Percentiles rank a stretch among this genome's conserved stretches.
Evolutionary conservation across 1,284 basidiomycete species (phyloP).

Genomic region (Ustilago shanxiensis): DNA sequence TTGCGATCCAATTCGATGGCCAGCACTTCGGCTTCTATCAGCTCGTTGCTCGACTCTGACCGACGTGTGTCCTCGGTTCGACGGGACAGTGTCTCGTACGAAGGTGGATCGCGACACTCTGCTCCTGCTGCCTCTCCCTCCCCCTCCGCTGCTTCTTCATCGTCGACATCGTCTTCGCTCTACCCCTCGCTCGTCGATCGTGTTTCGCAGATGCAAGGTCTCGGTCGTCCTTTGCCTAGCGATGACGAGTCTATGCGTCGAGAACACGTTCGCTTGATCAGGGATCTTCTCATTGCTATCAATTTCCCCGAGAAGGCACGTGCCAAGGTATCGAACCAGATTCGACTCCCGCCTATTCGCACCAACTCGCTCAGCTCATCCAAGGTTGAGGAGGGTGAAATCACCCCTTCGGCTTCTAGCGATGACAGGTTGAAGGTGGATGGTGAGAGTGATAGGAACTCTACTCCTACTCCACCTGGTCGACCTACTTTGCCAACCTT

Average conservation of each 20-base stretch:
- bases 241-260: slow-evolving; percentile 33
- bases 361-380: slow-evolving; percentile 7
- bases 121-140: slow-evolving; percentile 25
- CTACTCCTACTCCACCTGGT: slow-evolving; percentile 39
- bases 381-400: slow-evolving; percentile 31
- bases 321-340: slow-evolving; percentile 16
- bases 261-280: slow-evolving; percentile 54
- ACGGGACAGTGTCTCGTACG: slow-evolving; percentile 19
- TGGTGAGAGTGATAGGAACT: slow-evolving; percentile 33
- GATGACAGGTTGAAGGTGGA: neutral
- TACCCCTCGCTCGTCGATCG: slow-evolving; percentile 53
- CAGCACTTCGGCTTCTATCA: slow-evolving; percentile 39
- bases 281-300: slow-evolving; percentile 58
- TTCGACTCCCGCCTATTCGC: slow-evolving; percentile 43
- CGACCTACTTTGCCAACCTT: slow-evolving; percentile 55
- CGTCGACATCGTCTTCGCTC: slow-evolving; percentile 25
- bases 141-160: slow-evolving; percentile 17
- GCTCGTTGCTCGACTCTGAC: slow-evolving; percentile 40
- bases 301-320: slow-evolving; percentile 54
- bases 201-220: slow-evolving; percentile 47
- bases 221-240: slow-evolving; percentile 26
- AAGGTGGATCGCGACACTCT: slow-evolving; percentile 18
- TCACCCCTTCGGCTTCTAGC: slow-evolving; percentile 19
- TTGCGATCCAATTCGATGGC: slow-evolving; percentile 34
- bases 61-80: slow-evolving; percentile 18